phyloP scores from a whole-genome alignment of 768 basidiomycete genomes.

The Peribolospora kevripleyi region DNA sequence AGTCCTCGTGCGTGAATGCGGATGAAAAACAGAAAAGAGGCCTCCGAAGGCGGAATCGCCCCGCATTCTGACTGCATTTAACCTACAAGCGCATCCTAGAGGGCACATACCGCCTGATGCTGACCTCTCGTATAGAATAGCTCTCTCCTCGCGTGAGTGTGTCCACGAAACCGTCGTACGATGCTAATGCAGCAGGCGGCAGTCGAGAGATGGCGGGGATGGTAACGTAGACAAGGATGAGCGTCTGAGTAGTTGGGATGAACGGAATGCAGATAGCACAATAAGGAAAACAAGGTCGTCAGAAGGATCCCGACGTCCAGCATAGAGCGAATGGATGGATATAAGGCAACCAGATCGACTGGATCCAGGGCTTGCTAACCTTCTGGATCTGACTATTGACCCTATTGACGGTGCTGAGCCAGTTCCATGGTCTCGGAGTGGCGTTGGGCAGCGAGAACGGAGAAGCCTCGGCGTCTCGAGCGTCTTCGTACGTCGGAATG shows the following conservation, averaged over 20 bases:
- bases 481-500: conserved; percentile 71
- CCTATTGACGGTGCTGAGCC: conserved; percentile 89
- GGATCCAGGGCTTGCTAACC: conserved; percentile 23
- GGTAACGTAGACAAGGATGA: conserved; percentile 72
- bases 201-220: conserved; percentile 40
- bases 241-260: conserved; percentile 33
- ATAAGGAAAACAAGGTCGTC: background rate
- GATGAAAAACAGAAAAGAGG: too few relatives aligned
- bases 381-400: conserved; percentile 95
- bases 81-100: conserved; percentile 68
- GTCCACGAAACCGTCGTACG: background rate
- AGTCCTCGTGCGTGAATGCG: too few relatives aligned
- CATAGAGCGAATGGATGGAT: background rate
- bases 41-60: too few relatives aligned
- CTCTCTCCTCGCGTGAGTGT: conserved; percentile 30
- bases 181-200: background rate
- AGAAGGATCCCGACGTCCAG: background rate
- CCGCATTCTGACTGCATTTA: background rate
- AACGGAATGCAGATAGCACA: background rate
- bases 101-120: conserved; percentile 62
- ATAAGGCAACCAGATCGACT: background rate
- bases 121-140: conserved; percentile 65
- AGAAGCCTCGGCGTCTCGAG: conserved; percentile 40
- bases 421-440: conserved; percentile 60
- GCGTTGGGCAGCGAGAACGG: conserved; percentile 40